These are phyloP conservation scores for Psidium guajava DNA, from an alignment of 345 rosid genomes.

Conservation along the genomic window DNA sequence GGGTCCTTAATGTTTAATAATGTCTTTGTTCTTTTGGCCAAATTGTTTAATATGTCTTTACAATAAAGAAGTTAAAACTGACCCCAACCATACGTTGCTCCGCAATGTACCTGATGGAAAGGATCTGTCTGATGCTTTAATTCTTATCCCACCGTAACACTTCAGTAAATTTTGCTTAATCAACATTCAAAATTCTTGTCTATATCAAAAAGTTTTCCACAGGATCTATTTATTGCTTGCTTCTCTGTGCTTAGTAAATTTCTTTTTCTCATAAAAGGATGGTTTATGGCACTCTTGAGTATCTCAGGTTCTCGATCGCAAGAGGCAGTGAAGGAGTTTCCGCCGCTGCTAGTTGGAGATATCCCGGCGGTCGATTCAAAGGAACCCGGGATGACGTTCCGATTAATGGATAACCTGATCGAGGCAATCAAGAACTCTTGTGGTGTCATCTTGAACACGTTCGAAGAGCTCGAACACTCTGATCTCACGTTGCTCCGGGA, in stretches of 20 bases:
- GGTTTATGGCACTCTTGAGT: not conserved
- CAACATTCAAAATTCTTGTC: not conserved
- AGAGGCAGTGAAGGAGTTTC: conserved; percentile 26
- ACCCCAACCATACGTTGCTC: not conserved
- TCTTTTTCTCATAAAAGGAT: not conserved
- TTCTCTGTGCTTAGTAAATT: not conserved
- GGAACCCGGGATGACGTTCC: conserved; percentile 1
- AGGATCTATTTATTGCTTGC: not conserved
- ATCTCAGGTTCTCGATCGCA: conserved; percentile 23
- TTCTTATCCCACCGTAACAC: not conserved
- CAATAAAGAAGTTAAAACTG: not conserved
- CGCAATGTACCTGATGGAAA: fast-evolving
- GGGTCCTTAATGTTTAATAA: not conserved
- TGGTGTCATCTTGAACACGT: conserved; percentile 24
- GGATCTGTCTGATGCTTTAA: not conserved
- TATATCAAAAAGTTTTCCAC: not conserved
- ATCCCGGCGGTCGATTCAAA: conserved; percentile 7
- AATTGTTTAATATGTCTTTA: not conserved
- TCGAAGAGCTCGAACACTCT: conserved; percentile 14
- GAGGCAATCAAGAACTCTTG: conserved; percentile 17
- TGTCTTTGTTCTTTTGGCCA: not conserved
- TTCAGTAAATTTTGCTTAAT: not conserved
- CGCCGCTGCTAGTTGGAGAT: conserved; percentile 35
- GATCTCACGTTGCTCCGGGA: not conserved
- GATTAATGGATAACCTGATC: conserved; percentile 2